A percentile compares a stretch with the other conserved stretches of the same genome.
phyloP scores from a whole-genome alignment of 2,329 filamentous ascomycete genomes.

The Colletotrichum camelliae region DNA sequence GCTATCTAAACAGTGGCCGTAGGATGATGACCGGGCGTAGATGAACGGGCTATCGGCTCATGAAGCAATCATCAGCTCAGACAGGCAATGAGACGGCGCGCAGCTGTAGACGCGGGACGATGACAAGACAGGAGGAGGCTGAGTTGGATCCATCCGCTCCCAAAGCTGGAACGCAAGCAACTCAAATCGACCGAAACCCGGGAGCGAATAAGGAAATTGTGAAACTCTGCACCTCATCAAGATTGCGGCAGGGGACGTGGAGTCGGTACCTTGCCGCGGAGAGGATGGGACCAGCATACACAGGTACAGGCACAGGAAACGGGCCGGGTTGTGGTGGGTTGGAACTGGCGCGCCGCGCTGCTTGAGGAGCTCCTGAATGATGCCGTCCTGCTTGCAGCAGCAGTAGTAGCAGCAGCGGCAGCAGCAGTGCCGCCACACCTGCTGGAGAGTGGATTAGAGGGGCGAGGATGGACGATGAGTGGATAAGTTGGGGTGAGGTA shows the following conservation, averaged over 20 bases:
- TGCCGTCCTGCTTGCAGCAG: not conserved
- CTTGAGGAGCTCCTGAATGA: not conserved
- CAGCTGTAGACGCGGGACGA: slow-evolving; percentile 16
- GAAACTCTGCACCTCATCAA: slow-evolving; percentile 20
- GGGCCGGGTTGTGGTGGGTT: not conserved
- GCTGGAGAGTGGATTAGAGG: not conserved
- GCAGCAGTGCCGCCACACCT: not conserved
- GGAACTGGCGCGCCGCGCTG: not conserved
- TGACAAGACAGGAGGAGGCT: slow-evolving; percentile 21
- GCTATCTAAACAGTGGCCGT: not conserved
- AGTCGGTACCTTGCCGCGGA: not conserved
- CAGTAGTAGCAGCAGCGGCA: not conserved
- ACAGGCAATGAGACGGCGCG: slow-evolving; percentile 18
- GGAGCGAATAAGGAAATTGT: slow-evolving; percentile 1
- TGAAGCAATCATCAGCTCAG: slow-evolving; percentile 20
- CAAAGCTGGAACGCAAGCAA: not conserved
- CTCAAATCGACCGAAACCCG: slow-evolving; percentile 10
- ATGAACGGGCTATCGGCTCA: slow-evolving; percentile 7
- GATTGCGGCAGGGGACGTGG: slow-evolving; percentile 2
- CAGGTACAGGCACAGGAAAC: not conserved
- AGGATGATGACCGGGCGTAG: not conserved
- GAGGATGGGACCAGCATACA: slow-evolving; percentile 4
- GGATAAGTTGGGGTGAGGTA: not conserved
- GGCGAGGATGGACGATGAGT: not conserved
- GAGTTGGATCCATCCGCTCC: not conserved